Conservation (phyloP, 2,329 filamentous ascomycete species). For the Ceratocystis cacaofunesta region DNA sequence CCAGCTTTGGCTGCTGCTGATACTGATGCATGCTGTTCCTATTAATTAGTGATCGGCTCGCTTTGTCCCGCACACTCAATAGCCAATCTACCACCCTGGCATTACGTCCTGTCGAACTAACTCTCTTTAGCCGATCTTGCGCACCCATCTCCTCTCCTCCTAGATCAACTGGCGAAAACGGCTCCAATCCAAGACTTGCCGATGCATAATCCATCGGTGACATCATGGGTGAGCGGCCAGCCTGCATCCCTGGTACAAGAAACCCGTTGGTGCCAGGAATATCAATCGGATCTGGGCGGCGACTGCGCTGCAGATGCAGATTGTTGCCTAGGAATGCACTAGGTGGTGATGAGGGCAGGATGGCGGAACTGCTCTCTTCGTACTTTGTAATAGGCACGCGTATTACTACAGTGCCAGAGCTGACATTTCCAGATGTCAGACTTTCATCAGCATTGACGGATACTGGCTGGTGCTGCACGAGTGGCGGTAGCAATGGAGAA, state of each 20-base stretch:
- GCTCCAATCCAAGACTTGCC: neutral
- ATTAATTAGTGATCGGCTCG: neutral
- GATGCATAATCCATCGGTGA: neutral
- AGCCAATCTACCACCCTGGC: slow-evolving; percentile 9
- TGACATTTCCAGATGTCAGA: neutral
- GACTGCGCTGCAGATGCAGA: neutral
- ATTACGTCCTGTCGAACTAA: slow-evolving; percentile 2
- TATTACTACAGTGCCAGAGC: neutral
- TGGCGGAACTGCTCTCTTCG: neutral
- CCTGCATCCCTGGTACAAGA: neutral
- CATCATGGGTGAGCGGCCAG: neutral
- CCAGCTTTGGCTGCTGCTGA: neutral
- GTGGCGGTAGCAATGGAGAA: neutral
- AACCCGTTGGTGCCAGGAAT: neutral
- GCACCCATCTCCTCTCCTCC: neutral
- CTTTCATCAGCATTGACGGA: neutral
- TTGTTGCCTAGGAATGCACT: neutral
- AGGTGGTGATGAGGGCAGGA: neutral
- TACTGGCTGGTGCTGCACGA: neutral
- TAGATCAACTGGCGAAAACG: neutral
- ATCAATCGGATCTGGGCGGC: slow-evolving; percentile 1
- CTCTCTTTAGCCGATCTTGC: neutral
- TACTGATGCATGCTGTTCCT: neutral
- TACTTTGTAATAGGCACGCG: neutral
- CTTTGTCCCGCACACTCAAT: neutral